Evolutionary conservation across 2,329 filamentous ascomycete species (phyloP).

Genomic region (Chalara sp.): DNA sequence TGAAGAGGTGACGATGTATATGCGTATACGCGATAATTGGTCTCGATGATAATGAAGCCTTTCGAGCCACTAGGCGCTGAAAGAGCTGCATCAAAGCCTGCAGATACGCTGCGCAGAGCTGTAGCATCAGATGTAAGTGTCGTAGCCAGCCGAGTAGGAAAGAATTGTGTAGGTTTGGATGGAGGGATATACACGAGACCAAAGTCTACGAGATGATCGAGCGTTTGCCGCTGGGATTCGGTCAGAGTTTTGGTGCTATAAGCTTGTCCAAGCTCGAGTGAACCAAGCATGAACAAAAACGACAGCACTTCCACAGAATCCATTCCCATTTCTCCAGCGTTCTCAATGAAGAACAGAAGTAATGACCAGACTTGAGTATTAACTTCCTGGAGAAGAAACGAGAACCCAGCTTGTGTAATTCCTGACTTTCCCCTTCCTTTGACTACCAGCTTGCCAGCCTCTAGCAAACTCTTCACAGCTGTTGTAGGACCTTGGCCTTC

Average conservation of each 20-base stretch:
- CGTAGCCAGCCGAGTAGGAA: constrained; percentile 88
- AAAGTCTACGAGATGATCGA: constrained; percentile 86
- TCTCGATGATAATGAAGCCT: constrained; percentile 93
- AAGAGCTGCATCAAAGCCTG: constrained; percentile 62
- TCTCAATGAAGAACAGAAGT: constrained; percentile 86
- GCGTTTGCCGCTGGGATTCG: constrained; percentile 75
- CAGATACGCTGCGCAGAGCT: constrained; percentile 62
- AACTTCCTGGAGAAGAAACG: constrained; percentile 87
- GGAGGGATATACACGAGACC: constrained; percentile 77
- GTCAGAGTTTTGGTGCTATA: constrained; percentile 85
- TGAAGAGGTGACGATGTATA: constrained; percentile 93
- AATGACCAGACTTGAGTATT: constrained; percentile 98
- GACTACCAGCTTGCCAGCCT: constrained; percentile 76
- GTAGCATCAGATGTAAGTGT: constrained; percentile 74
- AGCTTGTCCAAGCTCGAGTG: constrained; percentile 81
- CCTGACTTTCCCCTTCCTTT: constrained; percentile 45
- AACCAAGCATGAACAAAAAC: constrained; percentile 93
- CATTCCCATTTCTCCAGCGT: constrained; percentile 63
- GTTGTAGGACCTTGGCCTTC: constrained; percentile 53
- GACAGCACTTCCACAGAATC: constrained; percentile 90
- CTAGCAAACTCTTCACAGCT: constrained; percentile 78
- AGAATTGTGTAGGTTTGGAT: constrained; percentile 56
- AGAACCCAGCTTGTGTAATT: constrained; percentile 91
- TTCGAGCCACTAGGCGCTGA: constrained; percentile 41
- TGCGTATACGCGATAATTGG: constrained; percentile 95